A percentile compares a stretch with the other conserved stretches of the same genome.
Conservation (phyloP, 2,329 filamentous ascomycete species). For the Aureobasidium sp. region DNA sequence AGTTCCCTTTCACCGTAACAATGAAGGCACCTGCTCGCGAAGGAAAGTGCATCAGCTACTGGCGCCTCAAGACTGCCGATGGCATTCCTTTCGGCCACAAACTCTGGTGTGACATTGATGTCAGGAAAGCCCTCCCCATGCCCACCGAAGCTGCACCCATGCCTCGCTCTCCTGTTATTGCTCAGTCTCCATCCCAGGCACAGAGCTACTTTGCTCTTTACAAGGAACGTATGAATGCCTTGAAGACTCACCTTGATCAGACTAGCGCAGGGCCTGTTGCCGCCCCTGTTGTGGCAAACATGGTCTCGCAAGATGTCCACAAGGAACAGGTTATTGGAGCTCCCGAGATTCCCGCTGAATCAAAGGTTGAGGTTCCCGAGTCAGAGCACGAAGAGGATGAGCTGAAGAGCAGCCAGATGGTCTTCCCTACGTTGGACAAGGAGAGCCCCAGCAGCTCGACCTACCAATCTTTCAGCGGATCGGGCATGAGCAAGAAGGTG, state of each 20-base stretch:
- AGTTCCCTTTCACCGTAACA: constrained; percentile 71
- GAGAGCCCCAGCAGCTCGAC: constrained; percentile 78
- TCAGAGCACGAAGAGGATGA: constrained; percentile 24
- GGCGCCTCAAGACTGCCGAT: constrained; percentile 77
- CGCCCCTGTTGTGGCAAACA: neutral
- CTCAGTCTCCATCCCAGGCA: neutral
- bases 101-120: constrained; percentile 86
- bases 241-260: constrained; percentile 5
- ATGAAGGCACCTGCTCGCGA: constrained; percentile 71
- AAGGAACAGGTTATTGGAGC: constrained; percentile 22
- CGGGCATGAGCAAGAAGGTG: constrained; percentile 37
- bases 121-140: constrained; percentile 32
- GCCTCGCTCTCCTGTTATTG: neutral
- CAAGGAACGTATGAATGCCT: constrained; percentile 14
- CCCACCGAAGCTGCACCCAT: neutral
- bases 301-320: neutral
- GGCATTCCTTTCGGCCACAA: constrained; percentile 84
- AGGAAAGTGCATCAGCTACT: constrained; percentile 87
- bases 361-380: constrained; percentile 24
- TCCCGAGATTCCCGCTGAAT: neutral
- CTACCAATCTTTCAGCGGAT: constrained; percentile 48
- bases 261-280: neutral
- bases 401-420: constrained; percentile 61
- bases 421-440: constrained; percentile 93
- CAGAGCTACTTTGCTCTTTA: constrained; percentile 18